Evolutionary conservation across 106 monocot species (phyloP).

Genomic region (Dendrobium chrysotoxum): DNA sequence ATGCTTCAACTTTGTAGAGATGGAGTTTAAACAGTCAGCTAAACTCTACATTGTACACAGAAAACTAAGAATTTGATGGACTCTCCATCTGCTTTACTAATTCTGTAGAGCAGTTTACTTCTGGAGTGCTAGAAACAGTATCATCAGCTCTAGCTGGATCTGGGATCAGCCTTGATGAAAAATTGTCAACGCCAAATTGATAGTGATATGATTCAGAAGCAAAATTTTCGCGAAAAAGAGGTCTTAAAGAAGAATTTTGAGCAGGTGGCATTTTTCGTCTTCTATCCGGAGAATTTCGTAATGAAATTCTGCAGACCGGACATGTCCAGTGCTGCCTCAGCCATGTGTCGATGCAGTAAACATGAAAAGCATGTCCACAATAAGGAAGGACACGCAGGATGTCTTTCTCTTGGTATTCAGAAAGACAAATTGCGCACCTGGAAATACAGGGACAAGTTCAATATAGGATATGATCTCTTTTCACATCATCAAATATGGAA

Average conservation of each 20-base stretch:
- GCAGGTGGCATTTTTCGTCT: slow-evolving; percentile 31
- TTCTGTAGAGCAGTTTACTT: not conserved
- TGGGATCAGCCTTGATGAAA: not conserved
- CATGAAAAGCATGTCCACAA: slow-evolving; percentile 70
- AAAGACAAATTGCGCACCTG: slow-evolving; percentile 75
- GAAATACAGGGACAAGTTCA: not conserved
- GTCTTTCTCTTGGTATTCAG: slow-evolving; percentile 81
- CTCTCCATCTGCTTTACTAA: not conserved
- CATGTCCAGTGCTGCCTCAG: slow-evolving; percentile 74
- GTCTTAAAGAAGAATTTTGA: slow-evolving; percentile 14
- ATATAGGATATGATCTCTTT: not conserved
- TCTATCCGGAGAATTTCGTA: slow-evolving; percentile 50
- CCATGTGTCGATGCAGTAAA: slow-evolving; percentile 77
- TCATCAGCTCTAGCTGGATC: not conserved
- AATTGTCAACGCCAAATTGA: not conserved
- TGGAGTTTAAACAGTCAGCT: not conserved
- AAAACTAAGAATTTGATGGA: not conserved
- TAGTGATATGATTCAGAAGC: not conserved
- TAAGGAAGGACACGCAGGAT: slow-evolving; percentile 63
- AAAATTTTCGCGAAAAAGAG: not conserved
- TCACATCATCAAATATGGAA: too few relatives aligned
- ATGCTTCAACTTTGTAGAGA: not conserved
- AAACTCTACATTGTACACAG: not conserved
- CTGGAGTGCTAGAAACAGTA: not conserved
- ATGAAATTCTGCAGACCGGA: slow-evolving; percentile 76